Base-by-base conservation (phyloP, 371 early-diverging fungal species). In the Vittaforma corneae region DNA sequence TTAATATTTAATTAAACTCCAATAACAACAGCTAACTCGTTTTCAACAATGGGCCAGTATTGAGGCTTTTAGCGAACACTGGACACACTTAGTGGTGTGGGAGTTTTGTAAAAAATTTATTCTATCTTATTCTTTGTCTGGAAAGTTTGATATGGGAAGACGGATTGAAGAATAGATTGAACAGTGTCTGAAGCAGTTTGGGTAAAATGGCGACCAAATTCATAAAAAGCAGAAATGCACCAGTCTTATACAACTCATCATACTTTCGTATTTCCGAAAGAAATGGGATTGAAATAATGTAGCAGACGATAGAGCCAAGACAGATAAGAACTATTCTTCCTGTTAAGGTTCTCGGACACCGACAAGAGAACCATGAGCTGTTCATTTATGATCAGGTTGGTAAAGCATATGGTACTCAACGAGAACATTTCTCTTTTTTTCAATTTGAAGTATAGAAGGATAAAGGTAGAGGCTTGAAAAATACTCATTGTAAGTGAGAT, bases 381-480 rank as follows among this genome's bases (percentile, higher is more conserved):
- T 78, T 97, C 97, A 77, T 96, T 97, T 62, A 94, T 84, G 34
- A 97, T 87, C 46, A 95, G 75, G 0, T 91, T 88, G 0, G 93
- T 92, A 73, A 97, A 97, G 2, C 91, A 88, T 42, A 96, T 89
- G 1, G 92, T 87, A 0, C 92, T 90, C 40, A 96, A 88, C 68
- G 90, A 86, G 44, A 93, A 84, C 72, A 94, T 90, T 77, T 94
- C 91, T 60, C 86, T 85, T 71, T 92, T 91, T 78, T 93, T 94
- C 44, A 93, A 81, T n/a, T n/a, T n/a, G 74, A 86, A 84, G 48
- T 92, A 86, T 5, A 90, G 87, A 51, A 92, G 71, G 59, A 93
- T 83, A 94, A 96, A 93, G 0, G 89, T 86, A 4, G 91, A 89
- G 74, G 85, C 95, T 84, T 97, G 96, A 77, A 94, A 95, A 24